Evolutionary conservation across 176 grass and related monocot genomes (phyloP).

Genomic region (Raddia distichophylla): DNA sequence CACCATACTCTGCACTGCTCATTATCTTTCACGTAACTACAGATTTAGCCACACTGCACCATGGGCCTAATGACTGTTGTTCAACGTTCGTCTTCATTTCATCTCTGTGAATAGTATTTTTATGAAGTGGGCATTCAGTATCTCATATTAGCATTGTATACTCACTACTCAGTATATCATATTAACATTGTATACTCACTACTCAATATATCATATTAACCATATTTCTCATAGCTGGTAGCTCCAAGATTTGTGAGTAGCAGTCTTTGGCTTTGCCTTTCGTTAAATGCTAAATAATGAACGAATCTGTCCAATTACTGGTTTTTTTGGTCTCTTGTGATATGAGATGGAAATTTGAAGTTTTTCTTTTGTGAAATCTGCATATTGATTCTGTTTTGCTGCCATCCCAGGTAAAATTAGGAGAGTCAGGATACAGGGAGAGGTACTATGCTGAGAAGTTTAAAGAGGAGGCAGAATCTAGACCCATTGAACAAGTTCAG

Average conservation of each 20-base stretch:
- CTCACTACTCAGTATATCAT: neutral
- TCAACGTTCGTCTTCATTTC: constrained; percentile 11
- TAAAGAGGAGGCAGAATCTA: constrained; percentile 68
- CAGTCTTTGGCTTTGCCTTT: constrained; percentile 15
- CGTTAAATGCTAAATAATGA: neutral
- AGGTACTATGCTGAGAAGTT: constrained; percentile 98
- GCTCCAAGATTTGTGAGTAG: neutral
- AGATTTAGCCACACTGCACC: neutral
- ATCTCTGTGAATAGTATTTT: neutral
- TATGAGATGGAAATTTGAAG: constrained; percentile 19
- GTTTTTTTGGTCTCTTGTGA: constrained; percentile 7
- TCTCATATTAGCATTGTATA: neutral
- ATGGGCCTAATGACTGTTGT: neutral
- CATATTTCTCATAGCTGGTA: neutral
- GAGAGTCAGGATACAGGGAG: constrained; percentile 80
- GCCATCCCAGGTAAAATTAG: constrained; percentile 81
- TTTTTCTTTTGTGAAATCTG: constrained; percentile 11
- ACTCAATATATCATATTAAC: neutral
- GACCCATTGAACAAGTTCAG: constrained; percentile 65
- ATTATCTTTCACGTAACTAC: neutral
- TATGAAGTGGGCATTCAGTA: neutral
- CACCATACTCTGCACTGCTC: neutral
- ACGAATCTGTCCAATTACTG: constrained; percentile 6
- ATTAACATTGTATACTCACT: neutral
- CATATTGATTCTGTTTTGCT: constrained; percentile 31